phyloP scores from a whole-genome alignment of 176 grass and related monocot species.

The Oryza brachyantha region DNA sequence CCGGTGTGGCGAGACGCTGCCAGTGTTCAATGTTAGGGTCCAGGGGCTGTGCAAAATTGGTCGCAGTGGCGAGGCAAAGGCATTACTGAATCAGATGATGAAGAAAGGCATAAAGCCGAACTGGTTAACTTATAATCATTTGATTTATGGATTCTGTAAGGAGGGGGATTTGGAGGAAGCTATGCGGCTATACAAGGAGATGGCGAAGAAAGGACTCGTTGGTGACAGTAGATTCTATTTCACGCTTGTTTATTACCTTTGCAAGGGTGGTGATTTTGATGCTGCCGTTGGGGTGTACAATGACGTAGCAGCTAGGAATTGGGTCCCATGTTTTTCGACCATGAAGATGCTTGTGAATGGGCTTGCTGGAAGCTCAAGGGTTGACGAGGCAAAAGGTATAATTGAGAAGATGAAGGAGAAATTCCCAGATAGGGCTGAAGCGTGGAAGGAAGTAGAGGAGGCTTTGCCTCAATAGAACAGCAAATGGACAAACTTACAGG shows the following conservation, averaged over 20 bases:
- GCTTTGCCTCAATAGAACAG: constrained; percentile 52
- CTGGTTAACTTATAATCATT: constrained; percentile 74
- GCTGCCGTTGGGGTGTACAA: constrained; percentile 53
- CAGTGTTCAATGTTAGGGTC: constrained; percentile 66
- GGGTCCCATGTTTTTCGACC: constrained; percentile 67
- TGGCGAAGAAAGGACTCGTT: constrained; percentile 46
- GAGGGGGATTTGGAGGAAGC: constrained; percentile 76
- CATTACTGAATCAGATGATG: constrained; percentile 59
- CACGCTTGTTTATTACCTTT: constrained; percentile 52
- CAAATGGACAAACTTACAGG: neutral
- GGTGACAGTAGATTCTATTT: constrained; percentile 50
- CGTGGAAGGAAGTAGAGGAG: constrained; percentile 88
- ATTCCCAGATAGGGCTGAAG: constrained; percentile 52
- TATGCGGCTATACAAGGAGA: constrained; percentile 70
- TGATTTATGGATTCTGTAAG: constrained; percentile 66
- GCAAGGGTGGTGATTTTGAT: constrained; percentile 74
- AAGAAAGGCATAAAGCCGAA: constrained; percentile 58
- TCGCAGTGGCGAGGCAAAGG: constrained; percentile 48
- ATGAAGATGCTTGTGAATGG: constrained; percentile 97
- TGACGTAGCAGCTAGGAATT: constrained; percentile 48
- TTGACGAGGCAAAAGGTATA: constrained; percentile 73
- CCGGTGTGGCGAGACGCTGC: constrained; percentile 40
- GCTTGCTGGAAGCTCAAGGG: constrained; percentile 51
- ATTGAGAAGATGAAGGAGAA: constrained; percentile 88
- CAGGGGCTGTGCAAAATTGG: constrained; percentile 83